phyloP scores from a whole-genome alignment of 345 rosid species.

The Citrus glauca region DNA sequence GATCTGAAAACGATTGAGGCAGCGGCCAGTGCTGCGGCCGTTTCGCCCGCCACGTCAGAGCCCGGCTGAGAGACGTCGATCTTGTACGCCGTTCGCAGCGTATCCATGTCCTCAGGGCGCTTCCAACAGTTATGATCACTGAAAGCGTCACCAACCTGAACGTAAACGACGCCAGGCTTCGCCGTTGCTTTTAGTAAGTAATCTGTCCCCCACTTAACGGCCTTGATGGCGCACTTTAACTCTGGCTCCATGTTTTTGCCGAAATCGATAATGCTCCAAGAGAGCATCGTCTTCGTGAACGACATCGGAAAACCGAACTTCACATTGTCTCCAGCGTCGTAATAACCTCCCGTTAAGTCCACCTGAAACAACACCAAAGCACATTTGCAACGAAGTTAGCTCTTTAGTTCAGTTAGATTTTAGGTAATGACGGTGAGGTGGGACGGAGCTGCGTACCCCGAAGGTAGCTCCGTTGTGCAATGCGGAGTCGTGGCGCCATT shows the following conservation, averaged over 20 bases:
- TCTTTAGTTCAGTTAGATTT: background rate
- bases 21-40: constrained; percentile 95
- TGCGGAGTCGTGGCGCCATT: constrained; percentile 84
- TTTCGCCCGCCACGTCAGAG: constrained; percentile 96
- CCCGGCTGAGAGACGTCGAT: constrained; percentile 76
- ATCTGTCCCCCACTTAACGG: constrained; percentile 82
- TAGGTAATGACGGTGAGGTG: constrained; percentile 5
- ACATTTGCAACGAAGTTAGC: background rate
- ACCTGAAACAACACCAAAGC: constrained; percentile 32
- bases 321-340: constrained; percentile 95
- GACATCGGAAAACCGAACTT: constrained; percentile 99
- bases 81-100: constrained; percentile 71
- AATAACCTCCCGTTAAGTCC: constrained; percentile 85
- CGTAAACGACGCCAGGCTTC: constrained; percentile 54
- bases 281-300: constrained; percentile 76
- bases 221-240: constrained; percentile 57
- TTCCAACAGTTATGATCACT: constrained; percentile 95
- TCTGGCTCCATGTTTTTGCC: constrained; percentile 82
- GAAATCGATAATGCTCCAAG: constrained; percentile 95
- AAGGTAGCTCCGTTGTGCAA: constrained; percentile 74
- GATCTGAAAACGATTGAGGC: constrained; percentile 88
- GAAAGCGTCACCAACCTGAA: constrained; percentile 82
- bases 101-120: constrained; percentile 97
- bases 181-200: constrained; percentile 83
- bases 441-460: constrained; percentile 30